These are phyloP conservation scores for Xenoacremonium recifei DNA, from an alignment of 2,329 filamentous ascomycete species.

Conservation along the genomic window DNA sequence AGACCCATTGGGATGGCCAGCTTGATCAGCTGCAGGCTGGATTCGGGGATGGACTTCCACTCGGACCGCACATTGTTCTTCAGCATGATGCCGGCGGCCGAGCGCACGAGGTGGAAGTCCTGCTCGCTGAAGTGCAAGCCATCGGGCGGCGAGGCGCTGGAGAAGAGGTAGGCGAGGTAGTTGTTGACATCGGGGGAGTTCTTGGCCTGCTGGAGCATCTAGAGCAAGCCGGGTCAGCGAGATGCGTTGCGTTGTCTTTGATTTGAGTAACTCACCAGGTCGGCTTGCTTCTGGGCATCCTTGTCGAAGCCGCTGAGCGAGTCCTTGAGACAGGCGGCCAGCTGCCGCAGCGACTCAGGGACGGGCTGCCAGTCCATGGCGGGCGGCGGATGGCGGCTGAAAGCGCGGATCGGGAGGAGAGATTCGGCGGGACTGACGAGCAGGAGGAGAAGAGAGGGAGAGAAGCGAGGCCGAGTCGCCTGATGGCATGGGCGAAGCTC, in stretches of 20 bases:
- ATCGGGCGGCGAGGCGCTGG: conserved; percentile 61
- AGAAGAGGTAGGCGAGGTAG: conserved; percentile 90
- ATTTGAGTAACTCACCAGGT: conserved; percentile 67
- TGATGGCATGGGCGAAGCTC: conserved; percentile 27
- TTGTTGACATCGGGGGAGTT: conserved; percentile 92
- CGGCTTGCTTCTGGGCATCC: conserved; percentile 81
- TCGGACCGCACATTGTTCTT: conserved; percentile 85
- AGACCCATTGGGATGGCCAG: conserved; percentile 75
- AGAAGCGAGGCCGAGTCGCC: conserved; percentile 12
- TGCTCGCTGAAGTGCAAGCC: conserved; percentile 57
- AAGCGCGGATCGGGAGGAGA: conserved; percentile 7
- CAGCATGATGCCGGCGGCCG: conserved; percentile 87
- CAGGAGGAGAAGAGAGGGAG: conserved; percentile 10
- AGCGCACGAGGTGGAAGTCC: conserved; percentile 75
- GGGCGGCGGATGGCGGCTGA: conserved; percentile 22
- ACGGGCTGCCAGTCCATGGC: conserved; percentile 92
- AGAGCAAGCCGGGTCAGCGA: conserved; percentile 21
- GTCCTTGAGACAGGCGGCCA: conserved; percentile 86
- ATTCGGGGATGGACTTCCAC: conserved; percentile 73
- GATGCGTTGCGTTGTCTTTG: conserved; percentile 10
- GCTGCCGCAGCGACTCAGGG: conserved; percentile 82
- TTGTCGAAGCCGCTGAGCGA: conserved; percentile 84
- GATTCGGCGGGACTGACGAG: conserved; percentile 12
- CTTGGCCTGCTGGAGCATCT: conserved; percentile 95
- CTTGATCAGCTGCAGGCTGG: conserved; percentile 75